A percentile compares a stretch with the other conserved stretches of the same genome.
Evolutionary conservation across 192 early-diverging fungal genomes (phyloP).

Genomic region (Pilaira anomala): DNA sequence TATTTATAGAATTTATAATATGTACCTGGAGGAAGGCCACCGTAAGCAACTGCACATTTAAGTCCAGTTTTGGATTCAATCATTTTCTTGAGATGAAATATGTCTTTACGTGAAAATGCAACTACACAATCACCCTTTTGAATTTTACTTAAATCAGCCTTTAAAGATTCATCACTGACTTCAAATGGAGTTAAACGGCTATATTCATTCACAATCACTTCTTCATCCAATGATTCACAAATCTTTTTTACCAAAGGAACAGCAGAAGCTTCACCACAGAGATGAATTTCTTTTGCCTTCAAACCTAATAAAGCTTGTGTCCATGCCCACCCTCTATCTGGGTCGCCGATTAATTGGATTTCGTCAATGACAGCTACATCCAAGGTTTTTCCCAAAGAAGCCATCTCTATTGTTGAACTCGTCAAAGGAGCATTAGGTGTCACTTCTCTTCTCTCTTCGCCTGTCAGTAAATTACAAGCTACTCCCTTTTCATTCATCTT

Average conservation of each 20-base stretch:
- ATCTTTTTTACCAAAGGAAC: slow-evolving; percentile 77
- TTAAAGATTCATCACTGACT: slow-evolving; percentile 53
- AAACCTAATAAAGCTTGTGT: slow-evolving; percentile 80
- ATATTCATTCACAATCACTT: slow-evolving; percentile 76
- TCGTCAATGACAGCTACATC: slow-evolving; percentile 95
- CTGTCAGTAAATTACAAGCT: slow-evolving; percentile 83
- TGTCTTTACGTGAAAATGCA: slow-evolving; percentile 79
- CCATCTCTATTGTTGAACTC: slow-evolving; percentile 93
- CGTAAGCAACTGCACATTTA: slow-evolving; percentile 89
- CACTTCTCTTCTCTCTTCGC: slow-evolving; percentile 76
- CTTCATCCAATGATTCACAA: slow-evolving; percentile 69
- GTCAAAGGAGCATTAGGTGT: slow-evolving; percentile 46
- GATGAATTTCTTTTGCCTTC: slow-evolving; percentile 80
- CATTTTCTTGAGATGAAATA: slow-evolving; percentile 72
- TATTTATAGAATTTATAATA: not conserved
- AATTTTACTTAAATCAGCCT: slow-evolving; percentile 56
- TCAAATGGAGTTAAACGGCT: slow-evolving; percentile 69
- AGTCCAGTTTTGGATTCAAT: slow-evolving; percentile 76
- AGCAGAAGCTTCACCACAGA: slow-evolving; percentile 90
- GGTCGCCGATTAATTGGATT: slow-evolving; percentile 94
- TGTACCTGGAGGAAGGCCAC: slow-evolving; percentile 79
- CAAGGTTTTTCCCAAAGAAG: slow-evolving; percentile 44
- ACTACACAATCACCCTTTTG: slow-evolving; percentile 83
- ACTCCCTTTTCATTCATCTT: slow-evolving; percentile 75
- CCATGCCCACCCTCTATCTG: slow-evolving; percentile 92